Evolutionary conservation across 805 yeast species (phyloP).

Genomic region (Sugiyamaella qingdaonensis): DNA sequence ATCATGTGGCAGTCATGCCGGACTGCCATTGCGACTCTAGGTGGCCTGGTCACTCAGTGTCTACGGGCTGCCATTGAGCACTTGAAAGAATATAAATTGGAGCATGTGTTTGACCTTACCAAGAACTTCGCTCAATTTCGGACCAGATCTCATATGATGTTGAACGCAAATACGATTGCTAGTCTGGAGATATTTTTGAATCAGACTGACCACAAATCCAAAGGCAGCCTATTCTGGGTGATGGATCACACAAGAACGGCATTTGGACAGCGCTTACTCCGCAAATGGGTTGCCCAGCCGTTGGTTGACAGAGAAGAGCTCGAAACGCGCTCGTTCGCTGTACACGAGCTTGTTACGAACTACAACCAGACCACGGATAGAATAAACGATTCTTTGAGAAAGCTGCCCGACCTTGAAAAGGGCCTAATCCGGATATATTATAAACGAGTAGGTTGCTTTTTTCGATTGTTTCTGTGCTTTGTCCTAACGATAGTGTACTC

Average conservation of each 20-base stretch:
- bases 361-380: conserved; percentile 26
- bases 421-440: conserved; percentile 57
- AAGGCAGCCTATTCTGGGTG: conserved; percentile 76
- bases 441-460: conserved; percentile 31
- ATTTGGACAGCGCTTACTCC: conserved; percentile 65
- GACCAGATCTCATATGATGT: conserved; percentile 43
- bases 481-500: conserved; percentile 35
- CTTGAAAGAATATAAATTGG: conserved; percentile 59
- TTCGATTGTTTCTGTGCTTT: background rate
- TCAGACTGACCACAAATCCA: conserved; percentile 47
- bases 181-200: conserved; percentile 74
- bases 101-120: conserved; percentile 48
- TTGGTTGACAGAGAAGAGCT: conserved; percentile 52
- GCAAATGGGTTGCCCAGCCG: conserved; percentile 75
- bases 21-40: background rate
- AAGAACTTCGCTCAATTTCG: conserved; percentile 53
- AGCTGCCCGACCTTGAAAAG: conserved; percentile 55
- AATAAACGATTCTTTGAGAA: conserved; percentile 28
- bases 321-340: conserved; percentile 58
- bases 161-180: conserved; percentile 62
- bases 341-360: conserved; percentile 29
- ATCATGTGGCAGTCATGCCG: background rate
- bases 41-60: background rate
- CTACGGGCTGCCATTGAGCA: conserved; percentile 36
- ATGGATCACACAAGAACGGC: conserved; percentile 75